These are phyloP conservation scores for Phoma sp. DNA, from an alignment of 2,329 filamentous ascomycete genomes.

Conservation along the genomic window DNA sequence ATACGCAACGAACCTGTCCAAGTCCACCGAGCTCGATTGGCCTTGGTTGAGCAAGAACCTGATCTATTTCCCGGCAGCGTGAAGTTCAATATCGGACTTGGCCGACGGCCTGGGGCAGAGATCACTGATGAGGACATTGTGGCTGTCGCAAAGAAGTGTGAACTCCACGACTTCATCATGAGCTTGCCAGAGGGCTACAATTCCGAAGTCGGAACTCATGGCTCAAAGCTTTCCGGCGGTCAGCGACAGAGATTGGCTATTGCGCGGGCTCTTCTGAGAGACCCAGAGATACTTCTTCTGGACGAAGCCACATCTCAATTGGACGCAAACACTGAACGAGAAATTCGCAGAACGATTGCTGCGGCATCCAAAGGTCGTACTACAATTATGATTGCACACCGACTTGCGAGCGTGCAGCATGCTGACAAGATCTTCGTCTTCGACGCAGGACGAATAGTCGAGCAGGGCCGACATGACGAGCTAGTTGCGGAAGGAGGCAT, in stretches of 20 bases:
- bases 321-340: slow-evolving; percentile 53
- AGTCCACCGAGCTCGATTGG: slow-evolving; percentile 48
- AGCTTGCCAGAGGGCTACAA: slow-evolving; percentile 55
- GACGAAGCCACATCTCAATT: slow-evolving; percentile 56
- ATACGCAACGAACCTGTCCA: slow-evolving; percentile 48
- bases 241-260: slow-evolving; percentile 56
- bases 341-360: slow-evolving; percentile 51
- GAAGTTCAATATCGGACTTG: slow-evolving; percentile 52
- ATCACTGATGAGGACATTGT: slow-evolving; percentile 36
- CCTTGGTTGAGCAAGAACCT: slow-evolving; percentile 54
- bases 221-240: slow-evolving; percentile 53
- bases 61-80: slow-evolving; percentile 54
- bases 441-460: slow-evolving; percentile 67
- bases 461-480: slow-evolving; percentile 67
- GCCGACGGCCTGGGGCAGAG: slow-evolving; percentile 37
- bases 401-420: slow-evolving; percentile 77
- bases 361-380: slow-evolving; percentile 56
- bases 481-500: slow-evolving; percentile 53
- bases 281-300: slow-evolving; percentile 54
- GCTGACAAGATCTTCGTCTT: slow-evolving; percentile 82
- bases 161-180: slow-evolving; percentile 56
- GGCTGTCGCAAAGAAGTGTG: slow-evolving; percentile 50
- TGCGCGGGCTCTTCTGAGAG: slow-evolving; percentile 54
- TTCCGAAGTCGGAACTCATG: slow-evolving; percentile 53
- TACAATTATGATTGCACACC: slow-evolving; percentile 78